These are phyloP conservation scores for Mycena maculata DNA, from an alignment of 768 basidiomycete species.

Conservation along the genomic window DNA sequence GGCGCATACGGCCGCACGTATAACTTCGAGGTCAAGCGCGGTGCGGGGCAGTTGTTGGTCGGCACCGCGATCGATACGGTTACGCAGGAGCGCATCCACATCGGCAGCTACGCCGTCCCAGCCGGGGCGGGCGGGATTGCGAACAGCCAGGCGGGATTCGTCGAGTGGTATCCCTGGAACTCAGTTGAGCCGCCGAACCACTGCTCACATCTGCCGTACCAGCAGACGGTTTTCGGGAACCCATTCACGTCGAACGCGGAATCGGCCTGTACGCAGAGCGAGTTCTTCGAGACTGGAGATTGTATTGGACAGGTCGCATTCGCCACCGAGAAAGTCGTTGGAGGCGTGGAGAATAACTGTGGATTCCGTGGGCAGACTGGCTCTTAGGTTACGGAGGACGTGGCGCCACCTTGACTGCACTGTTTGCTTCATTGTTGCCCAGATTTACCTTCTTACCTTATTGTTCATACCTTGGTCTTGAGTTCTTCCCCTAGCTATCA, in stretches of 20 bases:
- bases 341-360: conserved; percentile 9
- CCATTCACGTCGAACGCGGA: conserved; percentile 1
- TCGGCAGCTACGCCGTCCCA: conserved; percentile 16
- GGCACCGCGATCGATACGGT: conserved; percentile 25
- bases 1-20: conserved; percentile 25
- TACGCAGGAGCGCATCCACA: conserved; percentile 22
- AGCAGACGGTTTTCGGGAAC: conserved; percentile 6
- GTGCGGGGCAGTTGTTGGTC: not conserved
- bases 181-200: not conserved
- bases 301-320: conserved; percentile 16
- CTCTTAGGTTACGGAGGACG: too few relatives aligned
- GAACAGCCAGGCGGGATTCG: conserved; percentile 21
- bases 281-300: not conserved
- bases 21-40: not conserved
- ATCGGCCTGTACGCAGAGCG: too few relatives aligned
- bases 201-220: conserved; percentile 14
- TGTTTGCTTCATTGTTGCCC: too few relatives aligned
- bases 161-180: conserved; percentile 32
- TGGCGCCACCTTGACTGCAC: too few relatives aligned
- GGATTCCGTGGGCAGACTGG: conserved; percentile 8
- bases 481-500: too few relatives aligned
- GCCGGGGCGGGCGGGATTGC: conserved; percentile 5
- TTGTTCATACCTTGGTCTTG: too few relatives aligned
- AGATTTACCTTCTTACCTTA: too few relatives aligned
- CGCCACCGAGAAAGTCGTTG: conserved; percentile 1